Evolutionary conservation across 345 rosid genomes (phyloP).

Genomic region (Gossypium herbaceum): DNA sequence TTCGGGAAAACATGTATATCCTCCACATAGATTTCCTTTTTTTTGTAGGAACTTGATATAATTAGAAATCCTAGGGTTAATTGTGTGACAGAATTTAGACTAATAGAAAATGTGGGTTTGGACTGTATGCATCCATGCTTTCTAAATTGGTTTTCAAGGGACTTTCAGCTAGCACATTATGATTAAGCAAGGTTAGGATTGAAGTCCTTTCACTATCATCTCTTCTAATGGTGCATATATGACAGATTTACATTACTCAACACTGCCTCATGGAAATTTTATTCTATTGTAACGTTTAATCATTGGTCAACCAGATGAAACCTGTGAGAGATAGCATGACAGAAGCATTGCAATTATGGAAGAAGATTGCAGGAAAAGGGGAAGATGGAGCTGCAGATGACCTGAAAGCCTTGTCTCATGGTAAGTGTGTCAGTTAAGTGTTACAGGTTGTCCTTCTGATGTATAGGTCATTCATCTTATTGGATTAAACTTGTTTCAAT

Average conservation of each 20-base stretch:
- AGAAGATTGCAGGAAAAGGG: conserved; percentile 73
- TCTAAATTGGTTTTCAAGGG: conserved; percentile 5
- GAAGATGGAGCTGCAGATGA: conserved; percentile 59
- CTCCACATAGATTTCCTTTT: background rate
- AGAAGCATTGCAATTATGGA: conserved; percentile 94
- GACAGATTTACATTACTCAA: background rate
- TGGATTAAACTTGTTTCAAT: conserved; percentile 4
- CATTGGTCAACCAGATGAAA: conserved; percentile 64
- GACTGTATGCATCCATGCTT: background rate
- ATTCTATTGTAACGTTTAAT: conserved; percentile 10
- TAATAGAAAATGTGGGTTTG: background rate
- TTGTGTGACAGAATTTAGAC: background rate
- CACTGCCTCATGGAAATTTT: conserved; percentile 6
- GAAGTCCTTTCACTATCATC: background rate
- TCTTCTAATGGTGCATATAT: background rate
- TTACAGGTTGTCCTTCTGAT: conserved; percentile 3
- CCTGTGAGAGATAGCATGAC: conserved; percentile 93
- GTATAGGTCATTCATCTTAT: conserved; percentile 5
- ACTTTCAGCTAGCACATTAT: background rate
- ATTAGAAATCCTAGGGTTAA: background rate
- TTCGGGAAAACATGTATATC: background rate
- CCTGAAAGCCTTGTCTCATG: conserved; percentile 54
- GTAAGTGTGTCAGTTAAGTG: conserved; percentile 27
- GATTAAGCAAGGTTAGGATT: background rate
- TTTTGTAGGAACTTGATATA: background rate